Evolutionary conservation across 2,329 filamentous ascomycete species (phyloP).

Genomic region (Tolypocladium tundrense): DNA sequence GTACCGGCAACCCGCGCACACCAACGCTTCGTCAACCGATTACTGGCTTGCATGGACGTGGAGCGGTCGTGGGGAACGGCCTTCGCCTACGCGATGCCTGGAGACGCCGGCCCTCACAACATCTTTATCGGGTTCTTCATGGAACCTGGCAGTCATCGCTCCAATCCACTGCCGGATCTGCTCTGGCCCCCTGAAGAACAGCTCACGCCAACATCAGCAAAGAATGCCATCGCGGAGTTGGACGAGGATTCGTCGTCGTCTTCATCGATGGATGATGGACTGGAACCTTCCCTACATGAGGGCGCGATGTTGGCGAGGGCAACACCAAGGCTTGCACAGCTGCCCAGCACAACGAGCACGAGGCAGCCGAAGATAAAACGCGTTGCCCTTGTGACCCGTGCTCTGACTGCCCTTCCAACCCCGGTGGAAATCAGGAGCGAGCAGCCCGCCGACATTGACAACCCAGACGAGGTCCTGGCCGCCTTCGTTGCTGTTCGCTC

Average conservation of each 20-base stretch:
- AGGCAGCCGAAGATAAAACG: conserved; percentile 13
- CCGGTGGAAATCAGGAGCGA: background rate
- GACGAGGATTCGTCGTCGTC: conserved; percentile 2
- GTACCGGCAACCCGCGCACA: conserved; percentile 1
- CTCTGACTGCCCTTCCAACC: conserved; percentile 15
- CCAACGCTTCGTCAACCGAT: conserved; percentile 12
- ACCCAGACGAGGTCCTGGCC: conserved; percentile 32
- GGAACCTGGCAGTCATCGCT: conserved; percentile 2
- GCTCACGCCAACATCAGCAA: conserved; percentile 8
- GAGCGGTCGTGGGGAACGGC: conserved; percentile 28
- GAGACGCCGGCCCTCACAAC: conserved; percentile 20
- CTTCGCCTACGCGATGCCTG: conserved; percentile 12
- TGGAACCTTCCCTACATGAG: background rate
- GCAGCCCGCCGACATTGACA: conserved; percentile 4
- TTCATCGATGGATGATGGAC: conserved; percentile 8
- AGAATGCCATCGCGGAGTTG: background rate
- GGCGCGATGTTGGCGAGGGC: background rate
- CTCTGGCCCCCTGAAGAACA: conserved; percentile 17
- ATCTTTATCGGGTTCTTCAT: conserved; percentile 18
- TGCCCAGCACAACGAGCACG: background rate
- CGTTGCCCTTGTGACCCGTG: conserved; percentile 17
- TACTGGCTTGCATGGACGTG: conserved; percentile 33
- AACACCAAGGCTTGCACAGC: background rate
- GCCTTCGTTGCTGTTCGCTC: conserved; percentile 48
- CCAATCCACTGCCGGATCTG: background rate